These are phyloP conservation scores for Diaporthe australafricana DNA, from an alignment of 2,329 filamentous ascomycete genomes.

Conservation along the genomic window DNA sequence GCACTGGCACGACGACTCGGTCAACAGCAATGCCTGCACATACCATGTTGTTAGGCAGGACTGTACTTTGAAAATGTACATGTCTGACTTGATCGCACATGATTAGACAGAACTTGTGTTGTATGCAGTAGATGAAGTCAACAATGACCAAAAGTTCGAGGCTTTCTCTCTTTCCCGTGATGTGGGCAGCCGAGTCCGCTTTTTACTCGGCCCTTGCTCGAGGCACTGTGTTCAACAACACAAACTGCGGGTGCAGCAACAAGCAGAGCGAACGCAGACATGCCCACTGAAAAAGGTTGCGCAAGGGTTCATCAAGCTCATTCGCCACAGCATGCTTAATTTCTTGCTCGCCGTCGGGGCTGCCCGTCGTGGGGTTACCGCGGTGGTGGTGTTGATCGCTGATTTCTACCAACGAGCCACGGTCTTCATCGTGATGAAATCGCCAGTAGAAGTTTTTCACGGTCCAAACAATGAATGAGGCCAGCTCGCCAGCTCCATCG, in stretches of 20 bases:
- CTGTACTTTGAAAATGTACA: neutral
- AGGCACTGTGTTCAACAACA: neutral
- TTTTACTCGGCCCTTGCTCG: neutral
- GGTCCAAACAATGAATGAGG: neutral
- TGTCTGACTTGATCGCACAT: neutral
- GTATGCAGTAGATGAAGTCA: neutral
- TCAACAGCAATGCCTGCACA: neutral
- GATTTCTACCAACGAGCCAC: neutral
- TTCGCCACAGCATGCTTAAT: neutral
- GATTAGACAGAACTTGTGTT: neutral
- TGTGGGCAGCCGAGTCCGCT: neutral
- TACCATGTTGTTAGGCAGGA: no score
- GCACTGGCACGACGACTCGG: neutral
- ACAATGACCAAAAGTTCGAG: neutral
- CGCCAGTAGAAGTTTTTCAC: neutral
- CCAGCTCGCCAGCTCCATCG: neutral
- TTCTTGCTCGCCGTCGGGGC: neutral
- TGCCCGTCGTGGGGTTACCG: neutral
- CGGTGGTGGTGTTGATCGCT: no score
- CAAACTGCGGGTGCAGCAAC: neutral
- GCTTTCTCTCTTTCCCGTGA: neutral
- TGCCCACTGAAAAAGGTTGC: constrained; percentile 21
- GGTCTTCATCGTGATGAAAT: neutral
- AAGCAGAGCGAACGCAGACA: neutral
- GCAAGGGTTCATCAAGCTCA: constrained; percentile 16